These are phyloP conservation scores for Mycena amicta DNA, from an alignment of 768 basidiomycete species.

Conservation along the genomic window DNA sequence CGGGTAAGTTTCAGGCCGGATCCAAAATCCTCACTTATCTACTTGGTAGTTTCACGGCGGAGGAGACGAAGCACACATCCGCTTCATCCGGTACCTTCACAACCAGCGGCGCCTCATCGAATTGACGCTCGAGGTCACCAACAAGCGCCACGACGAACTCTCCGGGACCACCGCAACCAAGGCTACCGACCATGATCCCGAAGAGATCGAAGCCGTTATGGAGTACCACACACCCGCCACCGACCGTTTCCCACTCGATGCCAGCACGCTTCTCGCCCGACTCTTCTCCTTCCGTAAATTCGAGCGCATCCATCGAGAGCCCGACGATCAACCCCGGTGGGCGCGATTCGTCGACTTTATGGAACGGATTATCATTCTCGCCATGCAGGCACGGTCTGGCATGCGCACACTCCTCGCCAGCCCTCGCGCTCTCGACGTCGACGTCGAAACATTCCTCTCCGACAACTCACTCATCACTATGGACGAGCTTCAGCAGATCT, in stretches of 20 bases:
- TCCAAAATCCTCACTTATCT: not conserved
- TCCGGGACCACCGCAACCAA: not conserved
- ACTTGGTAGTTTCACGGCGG: constrained; percentile 6
- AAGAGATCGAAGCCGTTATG: constrained; percentile 8
- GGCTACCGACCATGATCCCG: constrained; percentile 2
- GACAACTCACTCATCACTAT: constrained; percentile 11
- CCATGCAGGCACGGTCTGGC: constrained; percentile 3
- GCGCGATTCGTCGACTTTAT: constrained; percentile 10
- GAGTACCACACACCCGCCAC: not conserved
- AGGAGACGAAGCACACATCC: constrained; percentile 1
- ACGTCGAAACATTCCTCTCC: constrained; percentile 5
- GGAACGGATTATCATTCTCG: constrained; percentile 14
- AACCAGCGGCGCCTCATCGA: not conserved
- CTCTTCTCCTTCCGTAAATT: constrained; percentile 11
- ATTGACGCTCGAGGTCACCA: not conserved
- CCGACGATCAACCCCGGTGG: not conserved
- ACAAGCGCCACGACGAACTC: constrained; percentile 4
- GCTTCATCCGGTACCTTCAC: not conserved
- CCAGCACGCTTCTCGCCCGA: constrained; percentile 1
- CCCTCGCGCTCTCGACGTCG: not conserved
- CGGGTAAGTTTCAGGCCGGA: not conserved
- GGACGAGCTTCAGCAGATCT: constrained; percentile 16
- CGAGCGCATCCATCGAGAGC: constrained; percentile 2
- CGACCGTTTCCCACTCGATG: not conserved
- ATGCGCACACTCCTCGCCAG: constrained; percentile 6